phyloP scores from a whole-genome alignment of 768 basidiomycete species.

The Amanita brunnescens region DNA sequence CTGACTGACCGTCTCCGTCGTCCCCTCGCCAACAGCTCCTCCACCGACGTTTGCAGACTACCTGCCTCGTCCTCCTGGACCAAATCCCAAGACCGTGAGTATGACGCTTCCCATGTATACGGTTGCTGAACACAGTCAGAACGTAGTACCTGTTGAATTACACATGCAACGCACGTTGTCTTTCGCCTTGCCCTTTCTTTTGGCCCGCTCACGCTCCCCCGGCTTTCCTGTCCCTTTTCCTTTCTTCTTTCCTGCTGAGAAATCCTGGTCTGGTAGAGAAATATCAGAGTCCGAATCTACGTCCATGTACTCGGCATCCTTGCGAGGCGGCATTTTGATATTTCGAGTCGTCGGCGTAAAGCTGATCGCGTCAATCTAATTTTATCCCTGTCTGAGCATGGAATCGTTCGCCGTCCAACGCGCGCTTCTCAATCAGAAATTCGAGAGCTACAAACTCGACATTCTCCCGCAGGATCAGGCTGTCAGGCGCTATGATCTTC shows the following conservation, averaged over 20 bases:
- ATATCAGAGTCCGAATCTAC: conserved; percentile 69
- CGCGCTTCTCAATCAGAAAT: conserved; percentile 66
- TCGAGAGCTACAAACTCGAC: conserved; percentile 77
- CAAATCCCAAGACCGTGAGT: conserved; percentile 92
- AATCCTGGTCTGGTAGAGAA: conserved; percentile 47
- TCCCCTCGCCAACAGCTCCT: conserved; percentile 80
- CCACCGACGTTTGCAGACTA: conserved; percentile 82
- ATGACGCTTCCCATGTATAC: conserved; percentile 95
- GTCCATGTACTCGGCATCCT: conserved; percentile 38
- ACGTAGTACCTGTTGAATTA: neutral
- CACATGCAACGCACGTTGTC: conserved; percentile 28
- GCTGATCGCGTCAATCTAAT: neutral
- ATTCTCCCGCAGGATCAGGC: conserved; percentile 48
- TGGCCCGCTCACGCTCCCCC: conserved; percentile 43
- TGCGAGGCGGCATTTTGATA: conserved; percentile 29
- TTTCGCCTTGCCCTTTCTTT: conserved; percentile 47
- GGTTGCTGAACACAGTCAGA: conserved; percentile 45
- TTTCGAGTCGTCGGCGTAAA: neutral
- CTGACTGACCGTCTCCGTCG: conserved; percentile 68
- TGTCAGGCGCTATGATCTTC: conserved; percentile 42
- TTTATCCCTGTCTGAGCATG: conserved; percentile 16
- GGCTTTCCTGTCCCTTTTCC: conserved; percentile 50
- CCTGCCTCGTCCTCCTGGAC: conserved; percentile 95
- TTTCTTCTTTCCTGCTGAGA: conserved; percentile 50
- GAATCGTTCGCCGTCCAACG: conserved; percentile 36